These are phyloP conservation scores for Solanum aculeatissimum DNA, from an alignment of 305 asterid genomes.

Conservation along the genomic window DNA sequence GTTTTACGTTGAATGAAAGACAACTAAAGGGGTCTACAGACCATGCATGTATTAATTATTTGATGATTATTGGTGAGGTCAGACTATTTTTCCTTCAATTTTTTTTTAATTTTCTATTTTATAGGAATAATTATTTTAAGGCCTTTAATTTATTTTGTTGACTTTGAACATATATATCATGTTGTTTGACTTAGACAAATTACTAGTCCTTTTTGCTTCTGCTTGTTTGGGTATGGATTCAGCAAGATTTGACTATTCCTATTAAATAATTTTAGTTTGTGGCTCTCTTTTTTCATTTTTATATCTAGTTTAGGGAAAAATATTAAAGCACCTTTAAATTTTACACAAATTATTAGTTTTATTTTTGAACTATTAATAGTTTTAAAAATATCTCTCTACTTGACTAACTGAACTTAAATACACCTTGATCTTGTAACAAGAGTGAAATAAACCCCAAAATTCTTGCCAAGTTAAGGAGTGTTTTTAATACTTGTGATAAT, in stretches of 20 bases:
- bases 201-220: not conserved
- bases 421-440: too few species aligned
- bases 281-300: not conserved
- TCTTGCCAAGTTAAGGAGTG: too few species aligned
- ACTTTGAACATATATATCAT: not conserved
- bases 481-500: too few species aligned
- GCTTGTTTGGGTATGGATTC: not conserved
- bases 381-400: too few species aligned
- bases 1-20: not conserved
- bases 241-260: not conserved
- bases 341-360: too few species aligned
- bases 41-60: not conserved
- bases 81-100: not conserved
- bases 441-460: too few species aligned
- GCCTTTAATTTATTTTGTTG: not conserved
- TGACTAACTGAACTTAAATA: too few species aligned
- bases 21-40: not conserved
- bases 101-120: not conserved
- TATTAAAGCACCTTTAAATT: too few species aligned
- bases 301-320: not conserved
- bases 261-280: not conserved
- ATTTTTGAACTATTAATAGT: too few species aligned
- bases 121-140: not conserved
- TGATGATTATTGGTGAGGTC: not conserved
- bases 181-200: not conserved